Percentiles rank a stretch among this genome's conserved stretches.
These are phyloP conservation scores for Kwoniella sp. DNA, from an alignment of 768 basidiomycete species.

Conservation along the genomic window DNA sequence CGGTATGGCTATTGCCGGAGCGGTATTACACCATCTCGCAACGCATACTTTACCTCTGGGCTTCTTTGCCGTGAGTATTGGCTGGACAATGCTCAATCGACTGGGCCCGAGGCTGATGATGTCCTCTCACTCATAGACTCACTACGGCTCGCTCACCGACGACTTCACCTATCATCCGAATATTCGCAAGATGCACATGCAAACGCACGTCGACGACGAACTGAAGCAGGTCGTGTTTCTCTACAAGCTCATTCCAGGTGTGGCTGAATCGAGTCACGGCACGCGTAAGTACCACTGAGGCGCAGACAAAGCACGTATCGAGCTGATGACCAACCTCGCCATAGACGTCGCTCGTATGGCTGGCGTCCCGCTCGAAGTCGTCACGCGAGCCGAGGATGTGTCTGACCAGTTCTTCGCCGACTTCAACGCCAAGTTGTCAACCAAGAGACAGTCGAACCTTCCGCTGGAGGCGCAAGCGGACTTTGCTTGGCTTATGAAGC, in stretches of 20 bases:
- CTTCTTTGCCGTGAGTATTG: constrained; percentile 67
- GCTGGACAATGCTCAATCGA: neutral
- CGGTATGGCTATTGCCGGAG: constrained; percentile 97
- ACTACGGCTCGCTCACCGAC: constrained; percentile 92
- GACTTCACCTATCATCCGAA: constrained; percentile 90
- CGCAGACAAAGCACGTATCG: neutral
- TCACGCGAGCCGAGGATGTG: constrained; percentile 79
- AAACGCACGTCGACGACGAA: constrained; percentile 86
- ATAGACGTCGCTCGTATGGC: constrained; percentile 79
- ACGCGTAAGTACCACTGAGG: constrained; percentile 48
- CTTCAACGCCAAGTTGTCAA: constrained; percentile 68
- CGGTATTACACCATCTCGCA: constrained; percentile 89
- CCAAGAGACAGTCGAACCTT: constrained; percentile 57
- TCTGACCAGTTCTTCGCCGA: constrained; percentile 81
- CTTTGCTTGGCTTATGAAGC: constrained; percentile 66
- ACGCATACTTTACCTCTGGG: constrained; percentile 85
- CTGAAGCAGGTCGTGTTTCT: constrained; percentile 77
- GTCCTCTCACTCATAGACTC: constrained; percentile 55
- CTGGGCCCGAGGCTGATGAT: neutral
- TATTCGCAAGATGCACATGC: constrained; percentile 92
- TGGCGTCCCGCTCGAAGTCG: constrained; percentile 75
- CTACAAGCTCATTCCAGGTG: constrained; percentile 71
- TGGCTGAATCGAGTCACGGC: constrained; percentile 48
- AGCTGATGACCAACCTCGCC: neutral
- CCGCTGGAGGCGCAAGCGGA: constrained; percentile 83